Conservation (phyloP, 768 basidiomycete species). For the Tulasnella sp. region DNA sequence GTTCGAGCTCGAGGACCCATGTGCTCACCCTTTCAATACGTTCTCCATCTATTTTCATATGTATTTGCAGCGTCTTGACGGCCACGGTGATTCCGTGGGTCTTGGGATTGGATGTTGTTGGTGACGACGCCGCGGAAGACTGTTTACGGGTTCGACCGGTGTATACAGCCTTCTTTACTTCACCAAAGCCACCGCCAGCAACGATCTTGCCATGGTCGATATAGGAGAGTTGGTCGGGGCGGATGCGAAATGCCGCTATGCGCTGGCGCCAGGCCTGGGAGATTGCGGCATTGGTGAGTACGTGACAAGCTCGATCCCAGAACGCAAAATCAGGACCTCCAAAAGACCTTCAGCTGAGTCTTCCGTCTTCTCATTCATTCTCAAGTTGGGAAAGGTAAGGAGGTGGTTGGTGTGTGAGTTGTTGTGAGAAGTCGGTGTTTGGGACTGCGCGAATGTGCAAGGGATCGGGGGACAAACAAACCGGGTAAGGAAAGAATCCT, state of each 20-base stretch:
- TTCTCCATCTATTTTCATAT: not conserved
- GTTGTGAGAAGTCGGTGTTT: no score
- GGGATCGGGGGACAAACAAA: not conserved
- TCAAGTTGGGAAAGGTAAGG: not conserved
- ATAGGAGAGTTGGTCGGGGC: not conserved
- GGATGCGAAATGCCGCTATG: not conserved
- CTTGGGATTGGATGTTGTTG: not conserved
- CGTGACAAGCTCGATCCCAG: not conserved
- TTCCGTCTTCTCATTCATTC: not conserved
- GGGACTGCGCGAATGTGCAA: not conserved
- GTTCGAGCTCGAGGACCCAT: no score
- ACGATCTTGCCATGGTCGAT: not conserved
- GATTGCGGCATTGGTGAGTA: not conserved
- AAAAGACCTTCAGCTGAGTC: not conserved
- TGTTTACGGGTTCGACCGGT: not conserved
- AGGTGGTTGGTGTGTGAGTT: not conserved
- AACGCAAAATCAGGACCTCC: not conserved
- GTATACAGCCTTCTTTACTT: not conserved
- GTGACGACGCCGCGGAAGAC: not conserved
- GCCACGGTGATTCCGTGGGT: not conserved
- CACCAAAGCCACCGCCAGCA: not conserved
- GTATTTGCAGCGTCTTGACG: not conserved
- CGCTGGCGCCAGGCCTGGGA: conserved; percentile 3
- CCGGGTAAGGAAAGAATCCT: not conserved
- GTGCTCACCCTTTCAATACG: not conserved